Conservation (phyloP, 2,329 filamentous ascomycete species). For the Fusarium siculi region DNA sequence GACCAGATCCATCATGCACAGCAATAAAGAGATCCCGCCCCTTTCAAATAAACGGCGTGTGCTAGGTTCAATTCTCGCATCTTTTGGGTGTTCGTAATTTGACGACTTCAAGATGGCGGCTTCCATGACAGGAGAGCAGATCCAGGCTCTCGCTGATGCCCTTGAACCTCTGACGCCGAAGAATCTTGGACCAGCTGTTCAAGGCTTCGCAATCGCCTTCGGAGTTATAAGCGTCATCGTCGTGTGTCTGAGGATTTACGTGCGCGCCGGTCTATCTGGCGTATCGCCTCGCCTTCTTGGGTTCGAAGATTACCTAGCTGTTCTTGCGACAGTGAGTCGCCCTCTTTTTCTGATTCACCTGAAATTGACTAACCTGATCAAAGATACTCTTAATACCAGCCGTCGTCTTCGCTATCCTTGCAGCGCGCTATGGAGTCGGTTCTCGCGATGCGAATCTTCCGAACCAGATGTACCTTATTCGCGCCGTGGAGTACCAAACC, state of each 20-base stretch:
- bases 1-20: neutral
- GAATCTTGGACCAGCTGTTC: neutral
- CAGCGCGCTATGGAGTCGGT: constrained; percentile 11
- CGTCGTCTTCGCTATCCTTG: constrained; percentile 1
- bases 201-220: constrained; percentile 3
- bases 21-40: neutral
- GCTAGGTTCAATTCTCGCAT: neutral
- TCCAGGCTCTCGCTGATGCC: neutral
- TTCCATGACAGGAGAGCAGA: constrained; percentile 13
- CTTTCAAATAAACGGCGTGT: neutral
- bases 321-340: neutral
- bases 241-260: constrained; percentile 4
- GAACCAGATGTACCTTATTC: neutral
- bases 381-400: neutral
- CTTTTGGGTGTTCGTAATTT: neutral
- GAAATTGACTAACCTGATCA: fast-evolving
- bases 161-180: neutral
- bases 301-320: constrained; percentile 8
- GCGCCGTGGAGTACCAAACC: constrained; percentile 13
- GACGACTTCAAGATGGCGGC: neutral
- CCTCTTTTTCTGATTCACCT: fast-evolving
- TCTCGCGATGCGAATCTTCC: constrained; percentile 8
- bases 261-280: constrained; percentile 10
- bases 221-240: neutral
- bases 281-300: neutral